Percentiles rank a stretch among this genome's conserved stretches.
Evolutionary conservation across 2,329 filamentous ascomycete genomes (phyloP).

Genomic region (Aspergillus vadensis): DNA sequence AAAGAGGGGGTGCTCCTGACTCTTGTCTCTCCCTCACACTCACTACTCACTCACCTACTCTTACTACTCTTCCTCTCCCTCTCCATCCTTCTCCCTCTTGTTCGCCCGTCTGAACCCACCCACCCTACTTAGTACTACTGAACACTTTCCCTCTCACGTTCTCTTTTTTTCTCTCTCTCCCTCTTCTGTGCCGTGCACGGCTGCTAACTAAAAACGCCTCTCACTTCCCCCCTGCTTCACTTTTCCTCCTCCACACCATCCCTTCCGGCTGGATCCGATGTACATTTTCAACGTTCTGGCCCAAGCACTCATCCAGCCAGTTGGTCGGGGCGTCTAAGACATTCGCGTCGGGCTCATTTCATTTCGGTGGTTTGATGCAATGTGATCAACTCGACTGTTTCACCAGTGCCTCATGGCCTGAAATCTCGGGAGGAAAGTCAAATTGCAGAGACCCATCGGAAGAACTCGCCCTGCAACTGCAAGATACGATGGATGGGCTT

Average conservation of each 20-base stretch:
- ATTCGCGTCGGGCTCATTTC: conserved; percentile 16
- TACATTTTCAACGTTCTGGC: neutral
- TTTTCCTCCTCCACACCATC: neutral
- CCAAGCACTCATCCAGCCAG: neutral
- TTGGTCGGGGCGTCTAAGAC: conserved; percentile 4
- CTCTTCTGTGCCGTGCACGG: too few species aligned
- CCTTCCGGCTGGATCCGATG: conserved; percentile 2
- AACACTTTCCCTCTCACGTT: neutral
- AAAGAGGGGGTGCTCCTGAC: neutral
- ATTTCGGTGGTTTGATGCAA: conserved; percentile 11
- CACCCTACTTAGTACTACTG: neutral
- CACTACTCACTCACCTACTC: too few species aligned
- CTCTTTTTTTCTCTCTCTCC: too few species aligned
- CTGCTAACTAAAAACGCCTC: too few species aligned
- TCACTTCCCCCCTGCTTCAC: neutral
- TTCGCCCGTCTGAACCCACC: neutral
- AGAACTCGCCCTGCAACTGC: conserved; percentile 7
- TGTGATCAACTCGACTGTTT: conserved; percentile 18
- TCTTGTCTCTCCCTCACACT: neutral
- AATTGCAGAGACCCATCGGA: conserved; percentile 4
- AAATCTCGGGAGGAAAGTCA: conserved; percentile 18
- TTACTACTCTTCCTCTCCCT: too few species aligned
- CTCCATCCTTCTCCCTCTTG: neutral
- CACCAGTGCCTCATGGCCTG: conserved; percentile 25
- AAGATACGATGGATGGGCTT: conserved; percentile 8